These are phyloP conservation scores for Middelhovenomyces tepae DNA, from an alignment of 805 yeast genomes.

Conservation along the genomic window DNA sequence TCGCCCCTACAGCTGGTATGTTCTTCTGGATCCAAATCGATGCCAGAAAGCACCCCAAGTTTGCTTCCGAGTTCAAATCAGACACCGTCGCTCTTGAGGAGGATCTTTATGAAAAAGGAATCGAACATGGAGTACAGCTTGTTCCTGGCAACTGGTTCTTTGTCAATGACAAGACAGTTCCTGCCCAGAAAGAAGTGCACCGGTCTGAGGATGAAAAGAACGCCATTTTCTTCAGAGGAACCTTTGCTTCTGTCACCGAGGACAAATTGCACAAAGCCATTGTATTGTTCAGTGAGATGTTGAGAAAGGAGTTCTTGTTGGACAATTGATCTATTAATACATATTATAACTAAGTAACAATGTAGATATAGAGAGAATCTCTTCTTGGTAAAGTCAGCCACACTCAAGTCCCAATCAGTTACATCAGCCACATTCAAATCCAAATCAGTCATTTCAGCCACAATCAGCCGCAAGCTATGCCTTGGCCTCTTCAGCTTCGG, in stretches of 20 bases:
- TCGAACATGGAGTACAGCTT: conserved; percentile 28
- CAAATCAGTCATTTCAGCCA: too few species aligned
- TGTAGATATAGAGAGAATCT: too few species aligned
- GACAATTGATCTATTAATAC: conserved; percentile 2
- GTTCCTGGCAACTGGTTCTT: conserved; percentile 37
- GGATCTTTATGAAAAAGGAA: conserved; percentile 25
- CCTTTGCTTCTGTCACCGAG: conserved; percentile 33
- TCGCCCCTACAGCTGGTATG: conserved; percentile 45
- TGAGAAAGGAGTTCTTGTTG: conserved; percentile 19
- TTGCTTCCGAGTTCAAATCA: conserved; percentile 18
- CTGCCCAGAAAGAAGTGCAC: conserved; percentile 29
- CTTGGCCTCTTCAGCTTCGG: too few species aligned
- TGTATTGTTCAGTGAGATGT: conserved; percentile 26
- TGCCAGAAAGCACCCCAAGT: conserved; percentile 42
- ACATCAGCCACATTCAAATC: too few species aligned
- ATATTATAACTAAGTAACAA: too few species aligned
- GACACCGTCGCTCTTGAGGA: conserved; percentile 26
- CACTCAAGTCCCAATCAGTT: too few species aligned
- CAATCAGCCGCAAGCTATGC: too few species aligned
- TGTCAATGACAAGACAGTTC: conserved; percentile 21
- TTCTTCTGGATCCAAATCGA: conserved; percentile 46
- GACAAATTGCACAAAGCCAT: conserved; percentile 28
- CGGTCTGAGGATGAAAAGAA: conserved; percentile 20
- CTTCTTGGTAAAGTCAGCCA: too few species aligned
- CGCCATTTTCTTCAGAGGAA: conserved; percentile 34